phyloP scores from a whole-genome alignment of 345 rosid genomes.

The Arabis alpina region DNA sequence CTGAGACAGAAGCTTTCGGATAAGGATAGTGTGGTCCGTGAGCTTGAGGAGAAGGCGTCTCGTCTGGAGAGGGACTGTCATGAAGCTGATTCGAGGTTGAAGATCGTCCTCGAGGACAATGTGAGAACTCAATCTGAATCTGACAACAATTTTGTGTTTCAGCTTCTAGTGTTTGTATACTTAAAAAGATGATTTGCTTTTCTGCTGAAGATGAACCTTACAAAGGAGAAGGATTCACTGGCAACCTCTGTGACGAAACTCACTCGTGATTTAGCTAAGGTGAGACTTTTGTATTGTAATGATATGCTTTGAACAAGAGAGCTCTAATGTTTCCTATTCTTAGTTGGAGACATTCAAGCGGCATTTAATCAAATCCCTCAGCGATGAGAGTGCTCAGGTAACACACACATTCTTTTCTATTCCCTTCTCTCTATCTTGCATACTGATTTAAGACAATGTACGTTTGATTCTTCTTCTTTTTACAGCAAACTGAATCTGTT shows the following conservation, averaged over 20 bases:
- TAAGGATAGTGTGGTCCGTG: slow-evolving; percentile 65
- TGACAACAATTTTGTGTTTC: neutral
- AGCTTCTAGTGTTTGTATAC: neutral
- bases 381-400: slow-evolving; percentile 73
- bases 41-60: slow-evolving; percentile 66
- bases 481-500: slow-evolving; percentile 70
- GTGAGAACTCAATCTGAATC: slow-evolving; percentile 43
- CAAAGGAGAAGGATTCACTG: slow-evolving; percentile 75
- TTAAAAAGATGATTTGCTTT: neutral
- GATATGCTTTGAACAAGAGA: neutral
- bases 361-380: slow-evolving; percentile 89
- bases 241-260: slow-evolving; percentile 72
- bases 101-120: slow-evolving; percentile 65
- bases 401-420: slow-evolving; percentile 48
- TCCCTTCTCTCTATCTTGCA: slow-evolving; percentile 4
- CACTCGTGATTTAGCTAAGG: slow-evolving; percentile 87
- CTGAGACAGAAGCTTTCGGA: slow-evolving; percentile 59
- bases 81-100: slow-evolving; percentile 70
- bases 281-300: slow-evolving; percentile 29
- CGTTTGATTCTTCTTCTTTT: slow-evolving; percentile 15
- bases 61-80: slow-evolving; percentile 57
- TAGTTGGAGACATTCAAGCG: slow-evolving; percentile 93
- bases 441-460: too few species aligned
- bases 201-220: slow-evolving; percentile 59
- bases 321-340: slow-evolving; percentile 9